Evolutionary conservation across 2,329 filamentous ascomycete species (phyloP), one percentile per base, ranked within the genome.

Genomic region (Monosporascus sp.): DNA sequence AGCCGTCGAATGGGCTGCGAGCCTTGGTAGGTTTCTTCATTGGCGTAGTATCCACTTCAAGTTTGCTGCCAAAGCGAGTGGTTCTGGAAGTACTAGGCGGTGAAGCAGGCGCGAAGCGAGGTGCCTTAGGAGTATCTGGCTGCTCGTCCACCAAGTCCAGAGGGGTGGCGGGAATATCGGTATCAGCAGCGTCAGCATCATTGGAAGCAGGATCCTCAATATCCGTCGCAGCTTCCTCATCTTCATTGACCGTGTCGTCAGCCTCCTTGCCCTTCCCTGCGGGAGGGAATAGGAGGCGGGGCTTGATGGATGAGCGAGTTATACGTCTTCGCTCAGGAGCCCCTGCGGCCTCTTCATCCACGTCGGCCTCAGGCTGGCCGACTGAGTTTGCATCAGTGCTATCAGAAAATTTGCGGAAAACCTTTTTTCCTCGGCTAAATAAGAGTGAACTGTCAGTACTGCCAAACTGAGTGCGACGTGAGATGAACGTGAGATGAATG

Each of bases 381-480:
- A 56, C 58, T 14, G 47, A 69, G 24, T 66, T 68, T 45, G 72
- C 72, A 47, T 73, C 68, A 31, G 75, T 61, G 45, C 53, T 59
- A 0, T 71, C 73, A 7, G 74, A 69, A 61, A 87, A 90, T 65
- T 85, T 87, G 69, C 85, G 84, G 73, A 90, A 91, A 53, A 90
- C 77, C 67, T 84, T 90, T 76, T 88, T 90, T 67, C 90, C 90
- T 63, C 90, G 90, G 76, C 88, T 91, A 48, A 48, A 49, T 52
- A 49, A 54, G 55, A 50, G 17, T 47, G 7, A 26, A 52, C 44
- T 24, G 52, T 60, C 57, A 61, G 57, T 52, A 54, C 49, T 48
- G 34, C 47, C 52, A 49, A n/a, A 55, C 43, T 43, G 51, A 51
- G 52, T 43, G 41, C 44, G 26, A 48, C 38, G 22, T 40, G 49